Base-by-base conservation (phyloP, 1,284 basidiomycete genomes). In the Ceratobasidium sp. region DNA sequence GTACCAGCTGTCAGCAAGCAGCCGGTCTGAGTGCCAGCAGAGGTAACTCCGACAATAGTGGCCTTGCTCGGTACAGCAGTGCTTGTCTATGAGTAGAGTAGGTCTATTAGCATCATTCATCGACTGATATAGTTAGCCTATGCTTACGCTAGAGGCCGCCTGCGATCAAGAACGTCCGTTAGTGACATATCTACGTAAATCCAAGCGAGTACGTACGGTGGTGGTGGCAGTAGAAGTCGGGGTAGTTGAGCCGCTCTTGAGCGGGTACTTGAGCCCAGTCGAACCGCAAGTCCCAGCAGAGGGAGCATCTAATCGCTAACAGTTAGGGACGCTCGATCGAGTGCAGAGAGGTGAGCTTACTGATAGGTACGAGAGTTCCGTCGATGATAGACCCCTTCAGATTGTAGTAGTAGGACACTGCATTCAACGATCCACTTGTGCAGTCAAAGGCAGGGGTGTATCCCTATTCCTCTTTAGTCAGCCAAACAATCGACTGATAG, bases 331-430 rank as follows among this genome's bases (percentile, higher is more conserved):
- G 24, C 41, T 41, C 22, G 51, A n/a, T 74, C 74, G 11, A 22
- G 11, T 14, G 44, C 36, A 41, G 56, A 64, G 22, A 4, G 45
- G 22, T 56, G 22, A 63, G 80, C 85, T 65, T 76, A 92, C 91
- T 79, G 65, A 91, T 91, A 1, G 87, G 84, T 45, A 88, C 82
- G 77, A 92, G 92, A 0, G 79, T 79, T 4, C 92, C 92, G 77
- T 92, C 90, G 54, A 92, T 86, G 57, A 89, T 78, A 14, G 90
- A 91, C 27, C 91, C 81, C 78, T 86, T 83, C 74, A 93, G 76
- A 78, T 91, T 86, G 84, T 89, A 93, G 80, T 91, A 93, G 85
- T 88, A 93, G 74, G 85, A 87, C 67, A 91, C 88, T 54, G 85
- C 81, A 79, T 86, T 86, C 67, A 93, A 79, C 44, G 77, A 82